Evolutionary conservation across 306 rosid genomes (phyloP).

Genomic region (Cucumis melo): DNA sequence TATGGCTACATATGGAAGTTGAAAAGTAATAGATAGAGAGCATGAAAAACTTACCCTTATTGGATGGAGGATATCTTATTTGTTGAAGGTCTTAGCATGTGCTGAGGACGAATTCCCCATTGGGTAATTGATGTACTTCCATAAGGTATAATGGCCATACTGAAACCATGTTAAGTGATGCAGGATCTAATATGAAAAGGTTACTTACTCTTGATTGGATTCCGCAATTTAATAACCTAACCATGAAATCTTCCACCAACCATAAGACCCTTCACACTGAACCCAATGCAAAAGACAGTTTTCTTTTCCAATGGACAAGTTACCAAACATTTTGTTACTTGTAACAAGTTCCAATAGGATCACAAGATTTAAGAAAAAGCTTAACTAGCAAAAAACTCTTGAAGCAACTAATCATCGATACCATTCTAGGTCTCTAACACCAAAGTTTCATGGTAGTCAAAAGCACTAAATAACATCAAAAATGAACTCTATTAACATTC

Average conservation of each 20-base stretch:
- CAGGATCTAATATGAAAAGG: neutral
- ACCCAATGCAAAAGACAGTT: neutral
- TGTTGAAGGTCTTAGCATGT: constrained; percentile 25
- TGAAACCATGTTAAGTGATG: neutral
- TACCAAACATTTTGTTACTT: neutral
- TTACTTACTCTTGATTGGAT: neutral
- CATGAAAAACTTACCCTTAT: constrained; percentile 32
- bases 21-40: neutral
- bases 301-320: neutral
- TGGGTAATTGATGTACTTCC: constrained; percentile 65
- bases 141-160: constrained; percentile 74
- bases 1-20: neutral
- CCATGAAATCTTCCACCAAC: neutral
- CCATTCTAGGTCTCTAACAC: neutral
- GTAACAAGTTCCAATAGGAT: neutral
- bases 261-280: neutral
- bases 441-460: neutral
- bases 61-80: constrained; percentile 28
- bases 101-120: constrained; percentile 75
- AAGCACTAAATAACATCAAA: neutral
- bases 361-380: neutral
- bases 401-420: neutral
- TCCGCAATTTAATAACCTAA: neutral
- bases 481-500: neutral
- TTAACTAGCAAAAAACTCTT: neutral